phyloP scores from a whole-genome alignment of 768 basidiomycete species.

The Kondoa malvinella region DNA sequence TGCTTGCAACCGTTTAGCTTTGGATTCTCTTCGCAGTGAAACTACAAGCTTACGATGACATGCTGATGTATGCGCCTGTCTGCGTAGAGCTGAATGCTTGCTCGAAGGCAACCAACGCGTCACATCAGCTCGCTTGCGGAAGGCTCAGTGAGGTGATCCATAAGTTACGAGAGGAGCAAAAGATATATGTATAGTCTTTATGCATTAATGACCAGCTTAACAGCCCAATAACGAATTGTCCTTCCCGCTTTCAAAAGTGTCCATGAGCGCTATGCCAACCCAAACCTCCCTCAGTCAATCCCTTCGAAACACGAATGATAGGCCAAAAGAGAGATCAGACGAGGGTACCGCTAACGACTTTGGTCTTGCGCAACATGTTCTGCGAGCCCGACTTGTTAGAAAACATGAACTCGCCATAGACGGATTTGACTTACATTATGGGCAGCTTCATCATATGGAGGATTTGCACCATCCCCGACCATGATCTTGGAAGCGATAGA shows the following conservation, averaged over 20 bases:
- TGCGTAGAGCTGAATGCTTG: too few relatives aligned
- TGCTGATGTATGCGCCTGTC: too few relatives aligned
- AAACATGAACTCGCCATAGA: neutral
- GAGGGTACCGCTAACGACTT: neutral
- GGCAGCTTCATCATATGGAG: conserved; percentile 12
- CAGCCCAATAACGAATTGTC: too few relatives aligned
- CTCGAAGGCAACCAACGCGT: too few relatives aligned
- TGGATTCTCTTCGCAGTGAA: too few relatives aligned
- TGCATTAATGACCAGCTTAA: too few relatives aligned
- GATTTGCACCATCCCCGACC: conserved; percentile 38
- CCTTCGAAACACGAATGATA: neutral
- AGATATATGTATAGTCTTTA: too few relatives aligned
- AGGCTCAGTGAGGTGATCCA: too few relatives aligned
- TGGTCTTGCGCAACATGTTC: conserved; percentile 9
- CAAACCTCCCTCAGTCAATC: neutral
- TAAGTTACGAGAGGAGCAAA: too few relatives aligned
- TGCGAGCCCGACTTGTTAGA: conserved; percentile 7
- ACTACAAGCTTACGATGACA: neutral
- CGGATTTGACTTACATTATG: neutral
- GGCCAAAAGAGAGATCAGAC: neutral
- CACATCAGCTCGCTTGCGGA: neutral
- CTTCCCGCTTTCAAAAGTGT: neutral
- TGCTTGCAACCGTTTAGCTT: neutral
- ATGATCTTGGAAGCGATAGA: conserved; percentile 58
- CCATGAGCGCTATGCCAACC: neutral